phyloP scores from a whole-genome alignment of 1,284 basidiomycete species.

The Apiotrichum mycotoxinovorans region DNA sequence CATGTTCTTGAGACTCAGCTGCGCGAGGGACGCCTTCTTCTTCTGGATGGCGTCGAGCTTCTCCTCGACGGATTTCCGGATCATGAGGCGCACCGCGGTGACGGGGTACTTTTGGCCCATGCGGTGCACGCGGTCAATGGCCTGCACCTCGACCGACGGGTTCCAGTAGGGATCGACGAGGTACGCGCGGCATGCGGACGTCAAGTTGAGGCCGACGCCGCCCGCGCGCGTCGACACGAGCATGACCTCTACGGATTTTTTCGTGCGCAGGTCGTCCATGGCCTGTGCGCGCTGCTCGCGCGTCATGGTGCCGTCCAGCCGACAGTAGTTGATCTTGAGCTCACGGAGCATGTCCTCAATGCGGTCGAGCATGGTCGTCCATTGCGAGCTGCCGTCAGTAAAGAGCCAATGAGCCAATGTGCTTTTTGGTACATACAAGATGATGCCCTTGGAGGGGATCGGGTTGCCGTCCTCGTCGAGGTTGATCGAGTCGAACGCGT shows the following conservation, averaged over 20 bases:
- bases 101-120: slow-evolving; percentile 89
- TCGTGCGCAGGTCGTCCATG: slow-evolving; percentile 82
- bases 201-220: slow-evolving; percentile 92
- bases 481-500: slow-evolving; percentile 56
- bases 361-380: slow-evolving; percentile 94
- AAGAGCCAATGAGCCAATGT: background rate
- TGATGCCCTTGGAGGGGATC: slow-evolving; percentile 69
- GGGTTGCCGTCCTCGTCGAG: slow-evolving; percentile 59
- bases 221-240: slow-evolving; percentile 94
- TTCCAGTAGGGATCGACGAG: slow-evolving; percentile 91
- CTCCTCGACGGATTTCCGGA: slow-evolving; percentile 89
- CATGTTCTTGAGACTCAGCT: slow-evolving; percentile 76
- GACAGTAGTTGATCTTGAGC: slow-evolving; percentile 75
- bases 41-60: slow-evolving; percentile 82
- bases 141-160: slow-evolving; percentile 93
- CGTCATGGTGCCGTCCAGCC: slow-evolving; percentile 94
- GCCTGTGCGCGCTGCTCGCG: slow-evolving; percentile 85
- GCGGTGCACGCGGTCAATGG: slow-evolving; percentile 91
- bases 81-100: slow-evolving; percentile 84
- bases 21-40: slow-evolving; percentile 89
- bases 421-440: slow-evolving; percentile 65
- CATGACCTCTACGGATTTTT: slow-evolving; percentile 81
- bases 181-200: slow-evolving; percentile 86
- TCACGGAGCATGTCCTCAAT: slow-evolving; percentile 84
- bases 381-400: slow-evolving; percentile 62